Evolutionary conservation across 148 eudicot genomes (phyloP).

Genomic region (Bassia scoparia): DNA sequence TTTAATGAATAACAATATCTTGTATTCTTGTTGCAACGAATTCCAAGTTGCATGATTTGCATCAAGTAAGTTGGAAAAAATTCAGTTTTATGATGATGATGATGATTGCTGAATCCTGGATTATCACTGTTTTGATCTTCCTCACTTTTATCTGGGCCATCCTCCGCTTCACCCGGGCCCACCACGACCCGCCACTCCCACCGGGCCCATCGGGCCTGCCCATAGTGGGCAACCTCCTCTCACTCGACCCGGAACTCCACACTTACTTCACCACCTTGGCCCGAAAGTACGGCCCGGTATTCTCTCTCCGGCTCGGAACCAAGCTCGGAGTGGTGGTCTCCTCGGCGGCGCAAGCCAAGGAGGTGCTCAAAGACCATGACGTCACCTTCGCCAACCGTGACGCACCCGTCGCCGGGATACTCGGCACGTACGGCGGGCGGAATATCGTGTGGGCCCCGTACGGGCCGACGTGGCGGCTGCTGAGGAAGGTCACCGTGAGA

Average conservation of each 20-base stretch:
- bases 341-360: constrained; percentile 48
- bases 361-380: constrained; percentile 57
- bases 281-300: constrained; percentile 51
- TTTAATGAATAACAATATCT: no score
- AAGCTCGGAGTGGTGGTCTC: constrained; percentile 43
- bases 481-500: constrained; percentile 49
- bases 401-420: constrained; percentile 45
- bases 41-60: no score
- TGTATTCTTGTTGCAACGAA: no score
- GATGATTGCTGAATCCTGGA: constrained; percentile 2
- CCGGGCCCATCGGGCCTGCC: constrained; percentile 64
- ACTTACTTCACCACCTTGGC: constrained; percentile 48
- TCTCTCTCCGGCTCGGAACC: constrained; percentile 48
- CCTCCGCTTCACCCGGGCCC: background rate
- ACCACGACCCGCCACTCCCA: constrained; percentile 29
- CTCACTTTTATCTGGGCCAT: background rate
- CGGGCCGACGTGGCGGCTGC: constrained; percentile 58
- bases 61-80: no score
- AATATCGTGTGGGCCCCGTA: constrained; percentile 60
- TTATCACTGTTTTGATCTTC: constrained; percentile 1
- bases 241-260: constrained; percentile 61
- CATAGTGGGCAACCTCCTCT: constrained; percentile 55
- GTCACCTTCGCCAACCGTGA: constrained; percentile 66
- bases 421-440: constrained; percentile 45
- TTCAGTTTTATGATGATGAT: background rate